Percentiles rank a stretch among this genome's conserved stretches.
phyloP scores from a whole-genome alignment of 1,284 basidiomycete genomes.

The Inonotus obliquus region DNA sequence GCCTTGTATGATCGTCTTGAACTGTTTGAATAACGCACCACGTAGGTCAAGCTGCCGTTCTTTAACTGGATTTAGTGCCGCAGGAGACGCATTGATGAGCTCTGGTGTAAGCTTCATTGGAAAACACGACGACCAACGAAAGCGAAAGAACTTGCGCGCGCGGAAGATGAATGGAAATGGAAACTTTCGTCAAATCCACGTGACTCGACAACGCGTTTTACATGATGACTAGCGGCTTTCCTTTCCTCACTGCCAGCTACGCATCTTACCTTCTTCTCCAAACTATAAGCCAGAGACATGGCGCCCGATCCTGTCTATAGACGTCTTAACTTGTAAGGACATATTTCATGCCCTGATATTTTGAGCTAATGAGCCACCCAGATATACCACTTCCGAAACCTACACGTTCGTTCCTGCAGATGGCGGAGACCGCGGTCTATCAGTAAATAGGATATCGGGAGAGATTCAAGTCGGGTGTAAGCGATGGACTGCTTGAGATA shows the following conservation, averaged over 20 bases:
- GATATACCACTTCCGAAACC: constrained; percentile 27
- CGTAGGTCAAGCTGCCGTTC: constrained; percentile 93
- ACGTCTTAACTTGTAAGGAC: constrained; percentile 60
- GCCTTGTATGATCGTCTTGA: constrained; percentile 6
- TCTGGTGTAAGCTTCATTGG: constrained; percentile 91
- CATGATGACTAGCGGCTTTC: not conserved
- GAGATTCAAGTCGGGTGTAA: constrained; percentile 67
- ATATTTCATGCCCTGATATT: not conserved
- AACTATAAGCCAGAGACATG: constrained; percentile 5
- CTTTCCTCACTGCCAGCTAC: not conserved
- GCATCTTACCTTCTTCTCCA: not conserved
- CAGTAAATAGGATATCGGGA: constrained; percentile 65
- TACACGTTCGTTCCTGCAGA: constrained; percentile 73
- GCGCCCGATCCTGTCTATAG: constrained; percentile 52
- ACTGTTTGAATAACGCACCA: constrained; percentile 48
- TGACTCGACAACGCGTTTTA: not conserved
- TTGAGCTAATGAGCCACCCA: not conserved
- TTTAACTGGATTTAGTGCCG: constrained; percentile 84
- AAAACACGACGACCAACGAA: constrained; percentile 19
- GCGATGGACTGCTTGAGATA: constrained; percentile 23
- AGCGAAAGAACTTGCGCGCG: constrained; percentile 28
- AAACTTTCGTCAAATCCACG: not conserved
- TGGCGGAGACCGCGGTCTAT: constrained; percentile 57
- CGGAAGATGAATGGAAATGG: constrained; percentile 27
- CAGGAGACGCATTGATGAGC: constrained; percentile 73